Evolutionary conservation across 495 filamentous ascomycete genomes (phyloP).

Genomic region (Melanomma pulvis-pyrius): DNA sequence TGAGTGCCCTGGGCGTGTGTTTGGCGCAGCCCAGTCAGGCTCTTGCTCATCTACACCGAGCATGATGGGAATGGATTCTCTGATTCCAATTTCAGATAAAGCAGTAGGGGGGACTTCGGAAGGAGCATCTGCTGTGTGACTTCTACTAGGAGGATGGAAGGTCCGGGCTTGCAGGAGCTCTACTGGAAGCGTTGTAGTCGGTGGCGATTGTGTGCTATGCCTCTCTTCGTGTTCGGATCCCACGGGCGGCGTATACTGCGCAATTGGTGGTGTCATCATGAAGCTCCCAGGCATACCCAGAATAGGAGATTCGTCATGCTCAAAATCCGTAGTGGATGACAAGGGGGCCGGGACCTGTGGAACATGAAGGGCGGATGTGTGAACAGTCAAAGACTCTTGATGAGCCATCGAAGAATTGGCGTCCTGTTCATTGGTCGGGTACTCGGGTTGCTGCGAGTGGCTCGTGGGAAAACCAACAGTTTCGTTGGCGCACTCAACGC

Average conservation of each 20-base stretch:
- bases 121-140: background rate
- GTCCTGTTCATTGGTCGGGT: background rate
- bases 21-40: conserved; percentile 9
- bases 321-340: conserved; percentile 42
- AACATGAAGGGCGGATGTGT: conserved; percentile 17
- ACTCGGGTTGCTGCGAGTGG: background rate
- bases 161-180: conserved; percentile 38
- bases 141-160: conserved; percentile 13
- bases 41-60: conserved; percentile 43
- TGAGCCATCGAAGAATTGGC: background rate
- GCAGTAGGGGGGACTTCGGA: background rate
- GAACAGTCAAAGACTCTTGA: conserved; percentile 19
- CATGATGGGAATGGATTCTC: conserved; percentile 66
- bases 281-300: conserved; percentile 68
- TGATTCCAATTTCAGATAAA: conserved; percentile 45
- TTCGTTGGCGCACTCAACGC: background rate
- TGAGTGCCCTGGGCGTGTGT: conserved; percentile 5
- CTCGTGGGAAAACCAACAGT: background rate
- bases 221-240: conserved; percentile 56
- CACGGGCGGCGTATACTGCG: conserved; percentile 56
- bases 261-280: conserved; percentile 47
- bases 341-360: conserved; percentile 27
- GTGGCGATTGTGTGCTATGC: conserved; percentile 54
- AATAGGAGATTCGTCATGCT: conserved; percentile 56
- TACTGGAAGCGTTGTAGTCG: conserved; percentile 24